phyloP scores from a whole-genome alignment of 495 filamentous ascomycete species.

The Penicillium desertorum region DNA sequence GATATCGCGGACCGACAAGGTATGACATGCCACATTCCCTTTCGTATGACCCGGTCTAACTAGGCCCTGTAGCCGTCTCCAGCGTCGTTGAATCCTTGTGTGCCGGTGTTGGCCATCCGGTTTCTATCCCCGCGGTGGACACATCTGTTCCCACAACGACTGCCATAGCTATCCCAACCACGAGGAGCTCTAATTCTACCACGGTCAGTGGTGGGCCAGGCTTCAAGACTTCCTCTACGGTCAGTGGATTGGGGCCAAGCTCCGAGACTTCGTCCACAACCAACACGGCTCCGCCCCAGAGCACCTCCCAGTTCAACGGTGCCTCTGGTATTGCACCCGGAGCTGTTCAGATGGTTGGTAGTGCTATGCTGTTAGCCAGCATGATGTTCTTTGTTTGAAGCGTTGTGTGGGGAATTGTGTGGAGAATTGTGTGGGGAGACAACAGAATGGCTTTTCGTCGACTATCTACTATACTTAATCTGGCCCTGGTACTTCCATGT shows the following conservation, averaged over 20 bases:
- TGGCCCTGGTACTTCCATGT: not conserved
- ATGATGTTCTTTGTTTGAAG: slow-evolving; percentile 3
- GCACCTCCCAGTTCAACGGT: not conserved
- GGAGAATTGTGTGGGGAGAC: slow-evolving; percentile 3
- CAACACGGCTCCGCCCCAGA: not conserved
- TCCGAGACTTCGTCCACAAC: slow-evolving; percentile 4
- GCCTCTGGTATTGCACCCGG: slow-evolving; percentile 1
- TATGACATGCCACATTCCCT: slow-evolving; percentile 5
- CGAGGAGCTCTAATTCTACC: slow-evolving; percentile 25
- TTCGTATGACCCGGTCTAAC: slow-evolving; percentile 5
- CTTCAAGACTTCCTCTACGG: not conserved
- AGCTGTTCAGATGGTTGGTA: not conserved
- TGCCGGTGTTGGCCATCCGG: slow-evolving; percentile 5
- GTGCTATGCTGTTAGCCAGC: slow-evolving; percentile 4
- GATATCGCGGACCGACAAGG: slow-evolving; percentile 8
- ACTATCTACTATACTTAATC: not conserved
- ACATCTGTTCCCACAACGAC: slow-evolving; percentile 16
- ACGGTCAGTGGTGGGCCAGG: no score
- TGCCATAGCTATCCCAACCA: slow-evolving; percentile 48
- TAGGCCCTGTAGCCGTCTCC: slow-evolving; percentile 10
- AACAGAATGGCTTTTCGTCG: not conserved
- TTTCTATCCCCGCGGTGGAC: slow-evolving; percentile 4
- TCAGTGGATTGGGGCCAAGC: slow-evolving; percentile 5
- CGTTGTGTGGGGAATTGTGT: slow-evolving; percentile 3
- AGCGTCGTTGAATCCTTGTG: slow-evolving; percentile 8